Evolutionary conservation across 345 rosid genomes (phyloP), one percentile per base, ranked within the genome.

Genomic region (Erysimum cheiranthoides): DNA sequence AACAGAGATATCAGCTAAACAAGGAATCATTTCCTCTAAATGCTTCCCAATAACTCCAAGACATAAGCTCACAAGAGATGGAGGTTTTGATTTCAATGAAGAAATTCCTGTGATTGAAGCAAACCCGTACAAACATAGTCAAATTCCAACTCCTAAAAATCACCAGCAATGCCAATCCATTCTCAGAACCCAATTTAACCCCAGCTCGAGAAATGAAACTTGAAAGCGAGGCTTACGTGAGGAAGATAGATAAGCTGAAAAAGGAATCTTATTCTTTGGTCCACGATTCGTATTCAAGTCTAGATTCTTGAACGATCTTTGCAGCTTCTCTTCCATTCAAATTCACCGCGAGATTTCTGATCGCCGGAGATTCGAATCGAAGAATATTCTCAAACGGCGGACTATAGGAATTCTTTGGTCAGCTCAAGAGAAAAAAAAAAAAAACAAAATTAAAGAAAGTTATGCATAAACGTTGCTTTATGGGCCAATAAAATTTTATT

Each of bases 11-110:
- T 87, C 93, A 56, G 68, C 69, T 83, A 94, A 79, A 58, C 91
- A 88, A 10, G 73, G 82, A 30, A 83, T 66, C 25, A 94, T 81
- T 25, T 90, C 98, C 76, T 94, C 97, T 76, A 94, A 83, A 85
- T 94, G 81, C 80, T 49, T 82, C 21, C 98, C 97, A 61, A 94
- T 74, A 81, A 92, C 88, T 25, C 90, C 96, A 21, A 94, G 87
- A 75, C 97, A 94, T 74, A 92, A 80, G 78, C 81, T 86, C 6
- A 88, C 80, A 60, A 94, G 85, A 63, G 88, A 86, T 32, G 90
- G 92, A 36, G 92, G 88, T 54, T 74, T 84, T 16, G 45, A 53
- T 79, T 66, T 88, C 86, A 63, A 32, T 27, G 21, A 0, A 6
- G 36, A 65, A 12, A 40, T 57, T 61, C 85, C 98, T 89, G 71